phyloP scores from a whole-genome alignment of 768 basidiomycete genomes.

The Pleurotus tuber-regium region DNA sequence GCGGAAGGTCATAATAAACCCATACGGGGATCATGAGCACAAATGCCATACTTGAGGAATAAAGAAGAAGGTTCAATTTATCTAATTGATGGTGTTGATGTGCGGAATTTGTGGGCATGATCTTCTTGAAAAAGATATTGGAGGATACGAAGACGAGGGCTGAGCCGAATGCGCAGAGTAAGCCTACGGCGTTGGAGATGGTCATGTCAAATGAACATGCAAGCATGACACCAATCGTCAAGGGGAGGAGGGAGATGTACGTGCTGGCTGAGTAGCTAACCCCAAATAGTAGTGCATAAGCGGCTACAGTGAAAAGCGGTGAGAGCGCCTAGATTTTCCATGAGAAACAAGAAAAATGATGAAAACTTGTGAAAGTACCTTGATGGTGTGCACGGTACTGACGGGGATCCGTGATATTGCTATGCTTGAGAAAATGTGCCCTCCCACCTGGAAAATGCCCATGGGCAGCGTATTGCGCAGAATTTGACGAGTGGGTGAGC shows the following conservation, averaged over 20 bases:
- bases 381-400: constrained; percentile 98
- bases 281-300: constrained; percentile 90
- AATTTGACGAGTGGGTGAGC: constrained; percentile 70
- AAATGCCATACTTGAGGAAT: constrained; percentile 94
- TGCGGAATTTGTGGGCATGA: constrained; percentile 66
- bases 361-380: constrained; percentile 52
- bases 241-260: constrained; percentile 90
- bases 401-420: constrained; percentile 96
- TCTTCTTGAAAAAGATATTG: constrained; percentile 99
- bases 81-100: constrained; percentile 73
- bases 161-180: constrained; percentile 96
- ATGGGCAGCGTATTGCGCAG: constrained; percentile 84
- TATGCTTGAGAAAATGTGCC: constrained; percentile 97
- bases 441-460: constrained; percentile 97
- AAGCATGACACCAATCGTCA: constrained; percentile 96
- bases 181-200: constrained; percentile 77
- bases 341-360: not conserved
- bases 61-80: constrained; percentile 94
- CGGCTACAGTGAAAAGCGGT: constrained; percentile 94
- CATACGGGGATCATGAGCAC: constrained; percentile 95
- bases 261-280: constrained; percentile 92
- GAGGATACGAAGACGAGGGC: constrained; percentile 96
- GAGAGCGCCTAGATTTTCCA: constrained; percentile 73
- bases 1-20: constrained; percentile 82
- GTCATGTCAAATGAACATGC: constrained; percentile 93